These are phyloP conservation scores for Pichia pseudocactophila DNA, from an alignment of 805 yeast genomes.

Conservation along the genomic window DNA sequence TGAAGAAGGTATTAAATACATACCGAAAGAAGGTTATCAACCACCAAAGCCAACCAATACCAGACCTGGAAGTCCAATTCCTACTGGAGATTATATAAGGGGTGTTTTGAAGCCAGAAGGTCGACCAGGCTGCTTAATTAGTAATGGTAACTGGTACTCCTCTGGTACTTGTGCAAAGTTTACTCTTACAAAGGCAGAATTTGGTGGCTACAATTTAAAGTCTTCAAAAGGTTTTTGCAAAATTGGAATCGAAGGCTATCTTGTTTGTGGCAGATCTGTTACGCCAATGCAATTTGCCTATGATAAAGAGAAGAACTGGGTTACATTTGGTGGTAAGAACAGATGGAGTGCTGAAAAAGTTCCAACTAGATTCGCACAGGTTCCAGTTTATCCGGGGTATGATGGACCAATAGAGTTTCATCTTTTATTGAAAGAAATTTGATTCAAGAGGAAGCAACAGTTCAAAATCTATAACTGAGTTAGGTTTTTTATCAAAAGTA, in stretches of 20 bases:
- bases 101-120: constrained; percentile 45
- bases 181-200: constrained; percentile 44
- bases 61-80: constrained; percentile 15
- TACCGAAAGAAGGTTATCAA: constrained; percentile 45
- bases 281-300: constrained; percentile 50
- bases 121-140: constrained; percentile 69
- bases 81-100: constrained; percentile 26
- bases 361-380: constrained; percentile 40
- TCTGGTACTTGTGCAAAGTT: constrained; percentile 83
- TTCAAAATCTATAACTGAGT: no score
- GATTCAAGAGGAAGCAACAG: constrained; percentile 7
- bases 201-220: constrained; percentile 64
- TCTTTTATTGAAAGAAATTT: constrained; percentile 24
- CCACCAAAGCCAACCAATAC: constrained; percentile 26
- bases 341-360: constrained; percentile 48
- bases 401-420: constrained; percentile 31
- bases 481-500: no score
- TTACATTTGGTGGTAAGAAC: constrained; percentile 54
- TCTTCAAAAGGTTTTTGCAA: constrained; percentile 74
- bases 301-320: constrained; percentile 33
- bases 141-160: constrained; percentile 77
- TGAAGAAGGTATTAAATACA: constrained; percentile 53
- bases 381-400: constrained; percentile 38
- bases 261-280: constrained; percentile 25
- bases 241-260: constrained; percentile 25